Percentiles rank a stretch among this genome's conserved stretches.
Conservation (phyloP, 1,284 basidiomycete species). For the Cutaneotrichosporon cutaneum region DNA sequence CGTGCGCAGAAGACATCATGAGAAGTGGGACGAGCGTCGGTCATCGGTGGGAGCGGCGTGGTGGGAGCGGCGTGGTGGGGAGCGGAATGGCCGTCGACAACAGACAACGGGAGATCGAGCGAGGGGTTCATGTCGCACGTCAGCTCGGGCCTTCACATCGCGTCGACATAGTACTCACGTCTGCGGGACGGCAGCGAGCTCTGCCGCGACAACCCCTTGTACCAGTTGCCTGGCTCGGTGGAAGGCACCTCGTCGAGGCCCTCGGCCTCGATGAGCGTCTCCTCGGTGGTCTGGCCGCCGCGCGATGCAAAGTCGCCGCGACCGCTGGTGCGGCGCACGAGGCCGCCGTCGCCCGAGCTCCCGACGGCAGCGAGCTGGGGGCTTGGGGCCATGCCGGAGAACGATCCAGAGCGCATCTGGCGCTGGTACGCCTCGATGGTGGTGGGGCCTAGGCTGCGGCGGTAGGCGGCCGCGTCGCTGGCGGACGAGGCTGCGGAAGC, state of each 20-base stretch:
- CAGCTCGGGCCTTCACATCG: constrained; percentile 1
- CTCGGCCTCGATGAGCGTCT: constrained; percentile 34
- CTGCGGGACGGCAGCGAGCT: constrained; percentile 44
- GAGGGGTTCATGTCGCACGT: not conserved
- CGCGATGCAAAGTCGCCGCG: constrained; percentile 24
- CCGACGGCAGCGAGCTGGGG: not conserved
- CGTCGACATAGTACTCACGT: constrained; percentile 31
- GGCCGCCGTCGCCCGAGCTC: constrained; percentile 7
- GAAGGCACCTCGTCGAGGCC: constrained; percentile 28
- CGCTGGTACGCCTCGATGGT: constrained; percentile 11
- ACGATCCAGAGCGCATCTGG: constrained; percentile 17
- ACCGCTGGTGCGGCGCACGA: constrained; percentile 29
- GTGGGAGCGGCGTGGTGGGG: not conserved
- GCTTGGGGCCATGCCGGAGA: constrained; percentile 14
- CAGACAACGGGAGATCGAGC: not conserved
- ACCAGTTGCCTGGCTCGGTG: constrained; percentile 34
- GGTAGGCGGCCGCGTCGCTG: constrained; percentile 6
- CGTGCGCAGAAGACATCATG: not conserved
- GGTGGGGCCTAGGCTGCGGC: constrained; percentile 15
- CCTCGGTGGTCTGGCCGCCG: constrained; percentile 31
- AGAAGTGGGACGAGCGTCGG: not conserved
- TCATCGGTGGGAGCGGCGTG: not conserved
- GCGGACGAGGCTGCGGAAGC: constrained; percentile 24
- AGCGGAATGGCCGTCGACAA: not conserved
- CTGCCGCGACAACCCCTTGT: constrained; percentile 43